A percentile compares a stretch with the other conserved stretches of the same genome.
Evolutionary conservation across 805 yeast species (phyloP).

Genomic region (Cyberlindnera euphorbiae): DNA sequence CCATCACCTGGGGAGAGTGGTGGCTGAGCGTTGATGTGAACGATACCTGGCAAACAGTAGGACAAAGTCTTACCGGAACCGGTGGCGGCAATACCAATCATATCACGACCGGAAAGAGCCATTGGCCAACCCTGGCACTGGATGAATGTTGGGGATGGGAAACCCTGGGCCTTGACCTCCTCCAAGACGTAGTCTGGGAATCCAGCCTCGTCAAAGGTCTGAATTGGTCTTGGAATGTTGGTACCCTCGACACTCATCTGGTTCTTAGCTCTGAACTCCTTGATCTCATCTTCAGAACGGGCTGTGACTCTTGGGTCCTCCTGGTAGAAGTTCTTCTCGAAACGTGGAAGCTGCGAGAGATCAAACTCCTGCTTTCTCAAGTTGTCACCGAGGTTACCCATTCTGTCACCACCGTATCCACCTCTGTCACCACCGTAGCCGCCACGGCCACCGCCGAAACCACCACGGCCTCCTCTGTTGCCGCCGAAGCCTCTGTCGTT

Average conservation of each 20-base stretch:
- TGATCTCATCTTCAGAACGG: conserved; percentile 71
- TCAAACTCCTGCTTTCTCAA: conserved; percentile 81
- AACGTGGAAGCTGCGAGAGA: conserved; percentile 68
- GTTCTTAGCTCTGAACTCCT: conserved; percentile 69
- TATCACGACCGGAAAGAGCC: conserved; percentile 98
- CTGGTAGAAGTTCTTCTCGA: conserved; percentile 90
- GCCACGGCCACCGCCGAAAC: conserved; percentile 24
- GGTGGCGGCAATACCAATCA: conserved; percentile 98
- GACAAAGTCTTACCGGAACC: conserved; percentile 99
- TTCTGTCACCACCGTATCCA: conserved; percentile 34
- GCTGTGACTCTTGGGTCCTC: conserved; percentile 77
- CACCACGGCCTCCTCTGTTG: conserved; percentile 28
- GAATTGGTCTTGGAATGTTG: conserved; percentile 92
- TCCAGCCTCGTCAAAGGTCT: conserved; percentile 93
- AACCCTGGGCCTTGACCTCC: conserved; percentile 89
- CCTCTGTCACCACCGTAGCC: conserved; percentile 37
- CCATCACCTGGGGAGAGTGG: conserved; percentile 92
- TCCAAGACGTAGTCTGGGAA: conserved; percentile 90
- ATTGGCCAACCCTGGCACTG: conserved; percentile 99
- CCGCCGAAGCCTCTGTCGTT: conserved; percentile 19
- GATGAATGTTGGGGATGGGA: conserved; percentile 90
- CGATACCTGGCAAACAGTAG: conserved; percentile 94
- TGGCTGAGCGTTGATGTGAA: conserved; percentile 98
- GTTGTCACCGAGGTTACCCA: conserved; percentile 47
- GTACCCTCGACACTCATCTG: conserved; percentile 83